A percentile compares a stretch with the other conserved stretches of the same genome.
Evolutionary conservation across 2,329 filamentous ascomycete genomes (phyloP).

Genomic region (Dothistroma pini): DNA sequence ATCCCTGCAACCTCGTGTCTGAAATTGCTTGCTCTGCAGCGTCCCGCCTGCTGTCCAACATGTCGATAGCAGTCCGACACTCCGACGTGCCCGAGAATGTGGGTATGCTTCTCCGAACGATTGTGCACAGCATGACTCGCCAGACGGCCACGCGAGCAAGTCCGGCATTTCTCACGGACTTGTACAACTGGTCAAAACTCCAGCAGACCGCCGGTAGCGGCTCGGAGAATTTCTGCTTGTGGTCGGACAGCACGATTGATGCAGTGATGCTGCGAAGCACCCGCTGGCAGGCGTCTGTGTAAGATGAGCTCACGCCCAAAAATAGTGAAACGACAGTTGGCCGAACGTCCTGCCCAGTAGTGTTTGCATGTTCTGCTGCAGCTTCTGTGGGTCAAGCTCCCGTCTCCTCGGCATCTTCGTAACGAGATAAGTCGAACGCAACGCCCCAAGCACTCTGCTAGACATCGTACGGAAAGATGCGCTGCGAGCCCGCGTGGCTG

Average conservation of each 20-base stretch:
- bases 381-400: neutral
- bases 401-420: neutral
- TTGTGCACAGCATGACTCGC: conserved; percentile 21
- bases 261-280: neutral
- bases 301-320: conserved; percentile 15
- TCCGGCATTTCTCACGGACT: conserved; percentile 15
- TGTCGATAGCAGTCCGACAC: conserved; percentile 13
- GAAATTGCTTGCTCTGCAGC: conserved; percentile 21
- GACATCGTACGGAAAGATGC: neutral
- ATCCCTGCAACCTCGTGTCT: conserved; percentile 25
- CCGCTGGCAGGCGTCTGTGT: conserved; percentile 6
- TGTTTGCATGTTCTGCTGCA: neutral
- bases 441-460: neutral
- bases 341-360: neutral
- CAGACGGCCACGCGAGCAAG: conserved; percentile 16
- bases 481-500: neutral
- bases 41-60: conserved; percentile 13
- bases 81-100: conserved; percentile 12
- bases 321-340: conserved; percentile 19
- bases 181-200: conserved; percentile 4
- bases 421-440: neutral
- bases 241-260: conserved; percentile 2
- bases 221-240: conserved; percentile 20
- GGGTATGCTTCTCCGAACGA: conserved; percentile 12
- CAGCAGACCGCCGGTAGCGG: conserved; percentile 14